Percentiles rank a stretch among this genome's conserved stretches.
These are phyloP conservation scores for Chaetomium sp. DNA, from an alignment of 2,329 filamentous ascomycete species.

Conservation along the genomic window DNA sequence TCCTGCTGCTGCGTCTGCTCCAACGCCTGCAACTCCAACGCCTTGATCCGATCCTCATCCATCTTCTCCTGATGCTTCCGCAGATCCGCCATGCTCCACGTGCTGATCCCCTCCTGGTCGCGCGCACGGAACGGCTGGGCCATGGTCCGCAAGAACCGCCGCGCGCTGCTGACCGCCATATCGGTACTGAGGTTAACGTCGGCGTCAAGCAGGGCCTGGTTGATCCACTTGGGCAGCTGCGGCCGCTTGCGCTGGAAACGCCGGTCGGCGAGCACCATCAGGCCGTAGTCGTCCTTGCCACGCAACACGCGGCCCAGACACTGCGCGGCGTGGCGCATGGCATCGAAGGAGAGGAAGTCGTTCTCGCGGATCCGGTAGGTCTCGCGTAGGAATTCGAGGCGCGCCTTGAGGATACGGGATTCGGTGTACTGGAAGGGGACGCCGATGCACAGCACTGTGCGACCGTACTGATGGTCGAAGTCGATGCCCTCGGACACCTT, in stretches of 20 bases:
- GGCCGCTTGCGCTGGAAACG: constrained; percentile 85
- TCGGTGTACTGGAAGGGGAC: constrained; percentile 99
- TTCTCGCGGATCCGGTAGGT: constrained; percentile 96
- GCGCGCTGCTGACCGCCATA: constrained; percentile 84
- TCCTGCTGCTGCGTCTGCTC: constrained; percentile 26
- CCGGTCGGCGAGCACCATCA: constrained; percentile 95
- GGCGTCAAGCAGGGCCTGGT: constrained; percentile 74
- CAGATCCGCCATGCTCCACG: constrained; percentile 79
- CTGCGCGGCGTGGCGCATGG: constrained; percentile 97
- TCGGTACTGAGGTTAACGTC: constrained; percentile 91
- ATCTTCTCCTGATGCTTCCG: constrained; percentile 70
- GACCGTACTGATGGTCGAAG: constrained; percentile 97
- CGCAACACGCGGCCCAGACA: constrained; percentile 90
- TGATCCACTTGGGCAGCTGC: constrained; percentile 96
- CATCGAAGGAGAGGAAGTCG: constrained; percentile 96
- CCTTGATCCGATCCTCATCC: constrained; percentile 60
- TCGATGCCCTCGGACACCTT: constrained; percentile 98
- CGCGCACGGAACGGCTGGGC: constrained; percentile 77
- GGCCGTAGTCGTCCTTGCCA: constrained; percentile 98
- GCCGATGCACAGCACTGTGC: constrained; percentile 91
- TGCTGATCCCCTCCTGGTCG: constrained; percentile 88
- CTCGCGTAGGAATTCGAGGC: constrained; percentile 91
- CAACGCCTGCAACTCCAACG: constrained; percentile 54
- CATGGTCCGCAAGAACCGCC: constrained; percentile 86
- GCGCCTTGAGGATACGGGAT: constrained; percentile 90